These are phyloP conservation scores for Carex pumila DNA, from an alignment of 176 grass and related monocot genomes.

Conservation along the genomic window DNA sequence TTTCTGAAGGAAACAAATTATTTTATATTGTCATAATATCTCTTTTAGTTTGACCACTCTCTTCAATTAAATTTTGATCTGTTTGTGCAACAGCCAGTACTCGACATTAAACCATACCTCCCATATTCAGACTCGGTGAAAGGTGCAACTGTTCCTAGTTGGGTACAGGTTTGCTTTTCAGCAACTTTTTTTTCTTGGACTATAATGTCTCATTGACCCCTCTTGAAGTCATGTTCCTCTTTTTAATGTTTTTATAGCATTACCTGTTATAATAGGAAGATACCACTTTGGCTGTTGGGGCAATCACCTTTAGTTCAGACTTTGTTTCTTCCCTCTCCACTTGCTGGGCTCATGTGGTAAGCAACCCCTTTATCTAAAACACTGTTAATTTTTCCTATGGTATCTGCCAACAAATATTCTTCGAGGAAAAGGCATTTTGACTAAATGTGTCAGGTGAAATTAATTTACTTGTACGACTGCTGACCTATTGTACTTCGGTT, in stretches of 20 bases:
- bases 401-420: not conserved
- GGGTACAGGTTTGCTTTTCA: conserved; percentile 24
- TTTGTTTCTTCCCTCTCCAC: conserved; percentile 47
- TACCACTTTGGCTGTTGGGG: conserved; percentile 19
- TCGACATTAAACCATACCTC: conserved; percentile 97
- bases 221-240: not conserved
- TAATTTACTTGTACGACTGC: not conserved
- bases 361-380: conserved; percentile 11
- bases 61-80: not conserved
- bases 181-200: not conserved
- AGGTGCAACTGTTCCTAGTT: conserved; percentile 47
- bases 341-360: conserved; percentile 66
- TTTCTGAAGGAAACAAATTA: not conserved
- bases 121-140: conserved; percentile 76
- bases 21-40: not conserved
- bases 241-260: not conserved
- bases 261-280: conserved; percentile 40
- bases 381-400: not conserved
- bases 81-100: conserved; percentile 63
- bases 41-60: conserved; percentile 17
- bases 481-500: not conserved
- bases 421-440: not conserved
- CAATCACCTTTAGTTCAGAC: conserved; percentile 28
- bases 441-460: not conserved
- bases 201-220: not conserved